Conservation (phyloP, 345 rosid species). For the Mangifera indica region DNA sequence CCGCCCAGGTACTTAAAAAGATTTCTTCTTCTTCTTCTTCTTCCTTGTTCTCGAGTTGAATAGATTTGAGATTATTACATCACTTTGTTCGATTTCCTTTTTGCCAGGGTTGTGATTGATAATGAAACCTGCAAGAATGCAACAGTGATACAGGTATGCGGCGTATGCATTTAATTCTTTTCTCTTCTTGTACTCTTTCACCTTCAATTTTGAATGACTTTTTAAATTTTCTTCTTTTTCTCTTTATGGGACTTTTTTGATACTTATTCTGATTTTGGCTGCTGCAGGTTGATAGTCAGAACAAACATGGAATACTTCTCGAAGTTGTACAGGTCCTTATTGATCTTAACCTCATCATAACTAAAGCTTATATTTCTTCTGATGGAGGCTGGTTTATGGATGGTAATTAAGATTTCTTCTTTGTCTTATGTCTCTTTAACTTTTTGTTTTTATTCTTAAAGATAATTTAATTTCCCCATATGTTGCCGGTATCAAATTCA, state of each 20-base stretch:
- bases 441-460: not conserved
- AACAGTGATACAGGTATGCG: conserved; percentile 80
- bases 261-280: conserved; percentile 20
- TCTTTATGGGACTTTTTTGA: conserved; percentile 10
- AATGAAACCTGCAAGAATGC: conserved; percentile 86
- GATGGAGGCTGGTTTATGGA: conserved; percentile 99
- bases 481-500: conserved; percentile 7
- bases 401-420: conserved; percentile 40
- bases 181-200: conserved; percentile 14
- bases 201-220: not conserved
- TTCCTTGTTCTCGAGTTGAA: not conserved
- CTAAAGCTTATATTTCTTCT: conserved; percentile 90
- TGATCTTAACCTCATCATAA: conserved; percentile 79
- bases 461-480: not conserved
- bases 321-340: conserved; percentile 94
- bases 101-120: conserved; percentile 89
- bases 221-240: not conserved
- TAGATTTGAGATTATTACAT: too few species aligned
- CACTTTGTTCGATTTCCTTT: not conserved
- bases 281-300: conserved; percentile 88
- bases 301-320: conserved; percentile 87
- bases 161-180: conserved; percentile 7
- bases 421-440: not conserved
- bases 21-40: conserved; percentile 14
- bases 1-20: conserved; percentile 71